Base-by-base conservation (phyloP, 2,329 filamentous ascomycete species). In the Aspergillus sclerotialis region DNA sequence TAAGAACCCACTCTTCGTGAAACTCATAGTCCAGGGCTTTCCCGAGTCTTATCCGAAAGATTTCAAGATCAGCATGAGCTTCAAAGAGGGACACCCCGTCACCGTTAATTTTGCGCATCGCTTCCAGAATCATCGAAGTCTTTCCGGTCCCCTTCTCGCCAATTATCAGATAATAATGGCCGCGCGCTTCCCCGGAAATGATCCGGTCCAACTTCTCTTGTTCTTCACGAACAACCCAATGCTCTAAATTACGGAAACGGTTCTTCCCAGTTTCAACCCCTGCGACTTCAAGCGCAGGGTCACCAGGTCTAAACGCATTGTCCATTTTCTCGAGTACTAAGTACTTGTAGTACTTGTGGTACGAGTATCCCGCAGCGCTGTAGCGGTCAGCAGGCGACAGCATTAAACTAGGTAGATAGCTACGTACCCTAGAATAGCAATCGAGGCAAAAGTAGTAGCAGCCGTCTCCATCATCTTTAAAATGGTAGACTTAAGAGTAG, bases 81-180 rank as follows among this genome's bases (percentile, higher is more conserved):
- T 98, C 92, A 52, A 96, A 85, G 86, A 98, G 94, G 46, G 89
- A 83, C 28, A 90, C 82, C 14, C 86, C 86, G 40, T 92, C 83
- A 4, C 88, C 92, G 42, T 94, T 77, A 36, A 89, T 82, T 60
- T 93, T 93, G 35, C 82, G 80, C 90, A 98, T 98, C 7, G 87
- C 86, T 56, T 96, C 87, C 13, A 98, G 72, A 51, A 98, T 67
- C 92, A 98, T 96, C 46, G 85, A 93, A 40, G 85, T 93, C 68
- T 98, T 98, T 5, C 92, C 92, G 0, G 86, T 93, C 4, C 92
- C 92, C 64, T 98, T 96, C 55, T 96, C 92, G 28, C 92, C 92
- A 30, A 96, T 79, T 2, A 98, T 69, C 2, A 98, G 73, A 60
- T 92, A 85, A 55, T 98, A 98, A 55, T 93, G 88, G 8, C 92